phyloP scores from a whole-genome alignment of 108 stramenopile species.

The Skeletonema potamos region DNA sequence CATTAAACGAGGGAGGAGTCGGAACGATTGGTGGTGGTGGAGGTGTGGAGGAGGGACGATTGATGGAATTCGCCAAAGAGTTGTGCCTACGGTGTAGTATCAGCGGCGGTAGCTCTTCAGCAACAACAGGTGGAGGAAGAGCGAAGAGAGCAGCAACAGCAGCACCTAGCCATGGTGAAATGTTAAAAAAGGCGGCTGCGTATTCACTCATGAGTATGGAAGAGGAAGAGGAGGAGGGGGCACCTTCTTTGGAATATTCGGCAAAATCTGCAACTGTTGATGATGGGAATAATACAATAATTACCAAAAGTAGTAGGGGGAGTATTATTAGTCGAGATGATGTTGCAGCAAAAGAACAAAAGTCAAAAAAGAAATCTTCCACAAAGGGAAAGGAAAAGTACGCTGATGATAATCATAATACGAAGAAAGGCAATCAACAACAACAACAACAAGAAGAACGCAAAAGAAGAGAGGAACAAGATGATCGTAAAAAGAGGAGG shows the following conservation, averaged over 20 bases:
- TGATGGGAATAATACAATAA: slow-evolving; percentile 17
- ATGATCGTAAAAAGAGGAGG: slow-evolving; percentile 13
- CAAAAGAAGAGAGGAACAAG: no score
- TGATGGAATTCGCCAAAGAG: slow-evolving; percentile 46
- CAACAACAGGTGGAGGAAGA: not conserved
- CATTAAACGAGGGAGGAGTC: slow-evolving; percentile 63
- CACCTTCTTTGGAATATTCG: not conserved
- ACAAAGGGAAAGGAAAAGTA: slow-evolving; percentile 2
- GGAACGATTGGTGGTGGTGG: slow-evolving; percentile 8
- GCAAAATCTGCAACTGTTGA: not conserved
- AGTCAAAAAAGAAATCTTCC: slow-evolving; percentile 6
- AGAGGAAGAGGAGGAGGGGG: not conserved
- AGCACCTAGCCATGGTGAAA: slow-evolving; percentile 29
- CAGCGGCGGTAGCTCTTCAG: not conserved
- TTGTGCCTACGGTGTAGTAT: slow-evolving; percentile 36
- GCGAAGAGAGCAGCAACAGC: not conserved
- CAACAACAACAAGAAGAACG: not conserved
- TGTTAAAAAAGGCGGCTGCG: slow-evolving; percentile 33
- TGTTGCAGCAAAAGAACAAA: slow-evolving; percentile 4
- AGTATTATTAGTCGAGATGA: slow-evolving; percentile 6
- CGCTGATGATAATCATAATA: slow-evolving; percentile 5
- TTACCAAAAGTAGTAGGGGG: slow-evolving; percentile 22
- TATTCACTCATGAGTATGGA: slow-evolving; percentile 46
- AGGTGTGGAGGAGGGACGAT: slow-evolving; percentile 5
- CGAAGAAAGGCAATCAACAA: not conserved